Base-by-base conservation (phyloP, 768 basidiomycete species). In the Mycena olivaceomarginata region DNA sequence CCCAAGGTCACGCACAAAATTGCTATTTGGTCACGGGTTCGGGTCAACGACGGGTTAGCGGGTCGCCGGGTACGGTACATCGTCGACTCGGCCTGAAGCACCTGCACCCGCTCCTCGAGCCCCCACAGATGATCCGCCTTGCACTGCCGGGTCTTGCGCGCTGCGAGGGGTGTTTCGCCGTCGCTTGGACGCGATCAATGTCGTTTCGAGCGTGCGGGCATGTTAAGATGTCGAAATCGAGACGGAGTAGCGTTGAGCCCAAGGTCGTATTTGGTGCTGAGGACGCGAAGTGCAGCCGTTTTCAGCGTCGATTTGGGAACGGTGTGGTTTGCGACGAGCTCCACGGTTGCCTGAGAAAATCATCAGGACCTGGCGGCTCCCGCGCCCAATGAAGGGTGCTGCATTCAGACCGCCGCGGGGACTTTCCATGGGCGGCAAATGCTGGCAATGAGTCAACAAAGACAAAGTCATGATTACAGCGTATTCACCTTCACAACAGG, bases 391-490 rank as follows among this genome's bases (percentile, higher is more conserved):
- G 40, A 75, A 81, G 0, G 82, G 81, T 10, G 81, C 82, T 0
- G 78, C 81, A 67, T 82, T 82, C 22, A 82, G 41, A 10, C 82
- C 82, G n/a, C 78, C 79, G 6, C 74, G 67, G 12, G 82, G 76
- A 48, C 79, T n/a, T 80, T 9, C 82, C 82, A 46, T 82, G 78
- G 40, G 81, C 82, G 22, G 81, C 81, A 82, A 82, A 68, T 82
- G 82, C 81, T 82, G 16, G 22, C 40, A 43, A 45, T 7, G 31
- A 20, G 20, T 73, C 12, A 73, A 40, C 16, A 4, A 16, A 41
- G 22, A n/a, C 31, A 25, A 11, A 4, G 18, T 22, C 25, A 4
- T 4, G 63, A 45, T 12, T 2, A 18, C 9, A 53, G 13, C 22
- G n/a, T 37, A n/a, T 22, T 53, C 65, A 80, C 82, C 80, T 82